These are phyloP conservation scores for Sungouiozyma intestinalis DNA, from an alignment of 805 yeast species.

Conservation along the genomic window DNA sequence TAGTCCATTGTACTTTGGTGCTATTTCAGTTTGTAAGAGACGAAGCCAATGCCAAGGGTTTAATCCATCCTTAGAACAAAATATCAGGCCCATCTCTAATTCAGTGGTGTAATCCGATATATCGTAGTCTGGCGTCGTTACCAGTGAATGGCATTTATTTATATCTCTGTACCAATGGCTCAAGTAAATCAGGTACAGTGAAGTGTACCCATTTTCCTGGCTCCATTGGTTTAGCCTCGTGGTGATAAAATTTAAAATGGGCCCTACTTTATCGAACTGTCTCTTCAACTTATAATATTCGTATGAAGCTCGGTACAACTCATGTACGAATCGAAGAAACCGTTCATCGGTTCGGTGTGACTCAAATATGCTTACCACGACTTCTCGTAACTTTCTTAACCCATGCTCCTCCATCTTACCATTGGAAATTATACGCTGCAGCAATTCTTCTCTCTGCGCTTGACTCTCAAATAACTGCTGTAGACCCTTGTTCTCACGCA, in stretches of 20 bases:
- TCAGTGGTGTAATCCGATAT: neutral
- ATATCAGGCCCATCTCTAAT: neutral
- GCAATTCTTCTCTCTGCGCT: conserved; percentile 33
- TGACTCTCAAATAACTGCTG: conserved; percentile 33
- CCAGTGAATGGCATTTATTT: conserved; percentile 6
- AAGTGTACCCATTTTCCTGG: conserved; percentile 4
- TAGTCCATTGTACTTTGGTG: neutral
- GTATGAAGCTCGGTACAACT: conserved; percentile 14
- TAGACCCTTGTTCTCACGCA: conserved; percentile 19
- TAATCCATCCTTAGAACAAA: conserved; percentile 2
- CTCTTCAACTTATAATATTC: conserved; percentile 7
- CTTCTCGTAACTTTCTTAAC: conserved; percentile 19
- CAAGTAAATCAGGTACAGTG: conserved; percentile 8
- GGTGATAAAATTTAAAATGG: conserved; percentile 9
- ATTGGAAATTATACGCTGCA: conserved; percentile 28
- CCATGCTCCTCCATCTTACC: conserved; percentile 24
- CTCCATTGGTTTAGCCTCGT: conserved; percentile 7
- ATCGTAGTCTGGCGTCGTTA: neutral
- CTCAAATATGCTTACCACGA: conserved; percentile 14
- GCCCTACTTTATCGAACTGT: conserved; percentile 9
- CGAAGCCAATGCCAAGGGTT: conserved; percentile 11
- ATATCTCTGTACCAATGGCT: conserved; percentile 16
- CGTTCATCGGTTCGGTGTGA: conserved; percentile 5
- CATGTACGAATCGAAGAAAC: conserved; percentile 9
- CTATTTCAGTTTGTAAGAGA: conserved; percentile 2